Base-by-base conservation (phyloP, 805 yeast genomes). In the Saccharomycopsis fibuligera region DNA sequence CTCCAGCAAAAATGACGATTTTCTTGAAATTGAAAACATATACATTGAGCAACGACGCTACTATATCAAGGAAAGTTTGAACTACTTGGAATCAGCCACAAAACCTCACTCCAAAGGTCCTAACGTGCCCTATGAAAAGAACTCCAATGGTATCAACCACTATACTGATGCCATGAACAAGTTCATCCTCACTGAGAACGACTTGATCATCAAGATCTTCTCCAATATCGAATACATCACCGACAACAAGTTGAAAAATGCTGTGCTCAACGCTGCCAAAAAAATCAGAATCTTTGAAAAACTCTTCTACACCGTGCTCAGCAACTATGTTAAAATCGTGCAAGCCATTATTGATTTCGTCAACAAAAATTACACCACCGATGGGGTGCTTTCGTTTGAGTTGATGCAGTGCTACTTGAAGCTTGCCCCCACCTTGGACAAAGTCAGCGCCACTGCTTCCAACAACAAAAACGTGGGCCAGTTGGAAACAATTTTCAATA, bases 301-400 rank as follows among this genome's bases (percentile, higher is more conserved):
- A 23, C 61, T 73, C 5, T 59, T 70, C 41, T 56, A 61, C 12
- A 64, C 68, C 1, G 54, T 69, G 5, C 45, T 74, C 5, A 67
- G 67, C 1, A 68, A 67, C 12, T 75, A 68, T 56, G 56, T 67
- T 2, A 59, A 62, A 41, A 61, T 77, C 24, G 63, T 71, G 25
- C 63, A 64, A 12, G 56, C 58, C 6, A 66, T 79, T 35, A 55
- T 70, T 3, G 60, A 61, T 3, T 64, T 68, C 39, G 69, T 78
- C 5, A 70, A 69, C 37, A 57, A 59, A 30, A 70, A 73, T 48
- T 56, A 73, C 29, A 66, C 67, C 6, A 70, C 71, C 22, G 77
- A 78, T 51, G 78, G 80, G 2, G 60, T 79, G 9, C 62, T 79
- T 47, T 68, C 72, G 21, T 80, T 79, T 63, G 89, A 83, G 56